Evolutionary conservation across 2,329 filamentous ascomycete genomes (phyloP).

Genomic region (Venturia oleaginea): DNA sequence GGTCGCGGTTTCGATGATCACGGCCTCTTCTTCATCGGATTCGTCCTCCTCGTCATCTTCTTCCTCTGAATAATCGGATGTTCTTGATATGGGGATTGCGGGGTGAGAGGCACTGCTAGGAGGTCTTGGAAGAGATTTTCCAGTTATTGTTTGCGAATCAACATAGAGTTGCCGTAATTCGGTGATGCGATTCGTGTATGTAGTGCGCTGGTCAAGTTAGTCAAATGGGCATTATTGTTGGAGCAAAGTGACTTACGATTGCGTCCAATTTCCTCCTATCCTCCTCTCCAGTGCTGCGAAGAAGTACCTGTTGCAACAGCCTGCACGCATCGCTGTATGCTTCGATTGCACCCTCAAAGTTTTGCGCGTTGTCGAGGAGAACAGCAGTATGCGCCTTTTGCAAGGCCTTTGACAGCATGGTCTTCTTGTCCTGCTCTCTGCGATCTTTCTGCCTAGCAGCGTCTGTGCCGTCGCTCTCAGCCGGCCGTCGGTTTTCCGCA

Average conservation of each 20-base stretch:
- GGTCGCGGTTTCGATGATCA: conserved; percentile 43
- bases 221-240: background rate
- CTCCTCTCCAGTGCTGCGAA: conserved; percentile 72
- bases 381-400: conserved; percentile 96
- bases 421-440: conserved; percentile 58
- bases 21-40: conserved; percentile 30
- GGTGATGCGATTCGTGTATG: conserved; percentile 81
- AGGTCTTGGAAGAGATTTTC: conserved; percentile 69
- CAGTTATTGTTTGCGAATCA: conserved; percentile 38
- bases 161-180: conserved; percentile 69
- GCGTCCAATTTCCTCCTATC: conserved; percentile 86
- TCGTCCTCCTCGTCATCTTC: conserved; percentile 24
- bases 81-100: conserved; percentile 29
- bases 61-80: conserved; percentile 23
- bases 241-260: conserved; percentile 57
- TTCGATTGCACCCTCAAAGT: conserved; percentile 82
- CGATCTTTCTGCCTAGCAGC: conserved; percentile 30
- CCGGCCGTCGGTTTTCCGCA: background rate
- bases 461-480: conserved; percentile 28
- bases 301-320: conserved; percentile 78
- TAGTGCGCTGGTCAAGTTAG: conserved; percentile 55
- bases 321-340: conserved; percentile 88
- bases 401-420: conserved; percentile 90
- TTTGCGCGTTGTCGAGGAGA: conserved; percentile 89
- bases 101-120: conserved; percentile 44